Evolutionary conservation across 495 filamentous ascomycete genomes (phyloP).

Genomic region (Tetracladium setigerum): DNA sequence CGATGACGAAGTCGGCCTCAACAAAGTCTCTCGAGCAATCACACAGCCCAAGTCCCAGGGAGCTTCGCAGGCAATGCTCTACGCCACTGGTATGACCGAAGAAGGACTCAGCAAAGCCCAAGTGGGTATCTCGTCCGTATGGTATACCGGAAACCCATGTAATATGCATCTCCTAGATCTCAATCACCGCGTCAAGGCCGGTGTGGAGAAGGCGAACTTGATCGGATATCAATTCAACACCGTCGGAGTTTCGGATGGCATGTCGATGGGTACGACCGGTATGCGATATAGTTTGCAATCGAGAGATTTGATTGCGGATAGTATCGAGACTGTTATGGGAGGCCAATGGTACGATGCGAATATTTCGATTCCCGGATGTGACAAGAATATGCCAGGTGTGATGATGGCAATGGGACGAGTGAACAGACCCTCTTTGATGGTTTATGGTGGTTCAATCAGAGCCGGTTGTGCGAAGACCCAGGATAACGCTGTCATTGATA

Average conservation of each 20-base stretch:
- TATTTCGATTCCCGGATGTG: constrained; percentile 95
- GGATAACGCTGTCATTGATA: constrained; percentile 76
- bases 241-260: constrained; percentile 83
- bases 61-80: constrained; percentile 97
- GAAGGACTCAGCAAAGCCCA: constrained; percentile 90
- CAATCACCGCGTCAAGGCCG: constrained; percentile 72
- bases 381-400: constrained; percentile 99
- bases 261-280: constrained; percentile 74
- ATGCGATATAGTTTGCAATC: constrained; percentile 96
- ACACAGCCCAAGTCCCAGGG: constrained; percentile 97
- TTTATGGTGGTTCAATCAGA: constrained; percentile 93
- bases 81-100: constrained; percentile 80
- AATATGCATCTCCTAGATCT: constrained; percentile 97
- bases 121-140: constrained; percentile 87
- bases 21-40: constrained; percentile 74
- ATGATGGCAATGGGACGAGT: constrained; percentile 95
- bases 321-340: constrained; percentile 97
- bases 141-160: constrained; percentile 93
- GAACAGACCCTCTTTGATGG: constrained; percentile 91
- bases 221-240: constrained; percentile 96
- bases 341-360: constrained; percentile 99
- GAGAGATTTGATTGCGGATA: constrained; percentile 92
- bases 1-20: constrained; percentile 47
- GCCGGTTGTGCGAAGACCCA: constrained; percentile 72
- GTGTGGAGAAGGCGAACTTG: constrained; percentile 72